Base-by-base conservation (phyloP, 176 grass and related monocot species). In the Chloris gayana region DNA sequence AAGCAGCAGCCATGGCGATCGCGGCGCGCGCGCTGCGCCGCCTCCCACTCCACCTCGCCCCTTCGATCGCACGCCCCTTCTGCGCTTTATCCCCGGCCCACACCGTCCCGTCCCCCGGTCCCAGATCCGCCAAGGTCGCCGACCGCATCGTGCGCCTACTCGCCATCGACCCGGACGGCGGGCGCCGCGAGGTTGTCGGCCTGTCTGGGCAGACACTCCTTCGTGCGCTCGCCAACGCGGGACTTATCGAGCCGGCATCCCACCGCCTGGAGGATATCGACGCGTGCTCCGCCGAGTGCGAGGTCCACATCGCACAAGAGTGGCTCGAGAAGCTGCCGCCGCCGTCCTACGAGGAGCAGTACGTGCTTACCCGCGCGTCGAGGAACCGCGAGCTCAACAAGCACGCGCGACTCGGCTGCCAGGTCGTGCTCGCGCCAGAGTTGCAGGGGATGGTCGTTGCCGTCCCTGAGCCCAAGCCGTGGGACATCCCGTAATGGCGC, bases 281-380 rank as follows among this genome's bases (percentile, higher is more conserved):
- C 64, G 96, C 96, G 5, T 99, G 93, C 88, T 90, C 88, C 39
- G 92, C 93, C 45, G 93, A 91, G 82, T 99, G 96, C 82, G 96
- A 99, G 87, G 96, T 99, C 64, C 96, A 95, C 80, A 89, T 99
- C 86, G 90, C 93, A 57, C 95, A 98, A 84, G 92, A 98, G 84
- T 98, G 95, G 95, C 95, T 98, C 38, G 88, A 98, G 4, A 98
- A 98, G 86, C 80, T 95, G 49, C 95, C 95, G 9, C 84, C 90
- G 17, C 22, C 87, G 13, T 91, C 92, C 75, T 93, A 95, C 59
- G 90, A 95, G 64, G 93, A 99, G 82, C 79, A 79, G 5, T 93
- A 93, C 67, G 83, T 99, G 67, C 90, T 99, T 80, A 95, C 90
- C 14, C 91, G 90, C 47, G 41, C 70, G 45, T 91, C 92, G 24